phyloP scores from a whole-genome alignment of 1,284 basidiomycete genomes.

The Chalciporus sp. region DNA sequence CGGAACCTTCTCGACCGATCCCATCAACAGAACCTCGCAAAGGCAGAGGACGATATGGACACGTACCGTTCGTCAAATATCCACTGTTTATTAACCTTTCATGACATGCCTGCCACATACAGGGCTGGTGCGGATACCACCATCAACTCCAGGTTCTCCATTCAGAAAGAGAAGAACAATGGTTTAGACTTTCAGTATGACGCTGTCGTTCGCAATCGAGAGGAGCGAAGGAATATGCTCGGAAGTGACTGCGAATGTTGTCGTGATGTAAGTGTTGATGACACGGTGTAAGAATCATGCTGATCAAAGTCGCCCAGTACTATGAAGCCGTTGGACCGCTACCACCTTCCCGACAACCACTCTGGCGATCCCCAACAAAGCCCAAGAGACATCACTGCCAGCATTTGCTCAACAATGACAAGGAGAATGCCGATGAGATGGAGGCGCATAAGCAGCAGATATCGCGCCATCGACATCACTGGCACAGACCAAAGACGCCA shows the following conservation, averaged over 20 bases:
- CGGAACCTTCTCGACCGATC: constrained; percentile 33
- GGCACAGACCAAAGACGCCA: constrained; percentile 74
- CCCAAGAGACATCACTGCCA: constrained; percentile 12
- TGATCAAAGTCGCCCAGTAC: constrained; percentile 54
- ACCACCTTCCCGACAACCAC: constrained; percentile 66
- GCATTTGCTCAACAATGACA: constrained; percentile 13
- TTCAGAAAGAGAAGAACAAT: constrained; percentile 66
- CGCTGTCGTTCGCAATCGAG: constrained; percentile 72
- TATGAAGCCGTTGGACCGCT: constrained; percentile 76
- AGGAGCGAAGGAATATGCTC: constrained; percentile 66
- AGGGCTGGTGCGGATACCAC: constrained; percentile 43
- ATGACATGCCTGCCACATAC: not conserved
- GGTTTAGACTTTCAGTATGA: constrained; percentile 73
- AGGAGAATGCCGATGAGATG: constrained; percentile 38
- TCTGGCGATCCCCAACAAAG: constrained; percentile 67
- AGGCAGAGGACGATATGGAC: constrained; percentile 36
- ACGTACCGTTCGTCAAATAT: constrained; percentile 20
- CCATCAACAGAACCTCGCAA: constrained; percentile 29
- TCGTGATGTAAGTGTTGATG: constrained; percentile 59
- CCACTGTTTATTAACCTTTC: not conserved
- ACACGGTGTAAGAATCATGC: not conserved
- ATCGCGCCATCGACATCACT: constrained; percentile 78
- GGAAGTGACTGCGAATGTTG: constrained; percentile 87
- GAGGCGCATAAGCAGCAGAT: constrained; percentile 71
- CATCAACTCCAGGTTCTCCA: constrained; percentile 67